Evolutionary conservation across 1,139 yeast genomes (phyloP).

Genomic region (Saccharomyces hybrid): DNA sequence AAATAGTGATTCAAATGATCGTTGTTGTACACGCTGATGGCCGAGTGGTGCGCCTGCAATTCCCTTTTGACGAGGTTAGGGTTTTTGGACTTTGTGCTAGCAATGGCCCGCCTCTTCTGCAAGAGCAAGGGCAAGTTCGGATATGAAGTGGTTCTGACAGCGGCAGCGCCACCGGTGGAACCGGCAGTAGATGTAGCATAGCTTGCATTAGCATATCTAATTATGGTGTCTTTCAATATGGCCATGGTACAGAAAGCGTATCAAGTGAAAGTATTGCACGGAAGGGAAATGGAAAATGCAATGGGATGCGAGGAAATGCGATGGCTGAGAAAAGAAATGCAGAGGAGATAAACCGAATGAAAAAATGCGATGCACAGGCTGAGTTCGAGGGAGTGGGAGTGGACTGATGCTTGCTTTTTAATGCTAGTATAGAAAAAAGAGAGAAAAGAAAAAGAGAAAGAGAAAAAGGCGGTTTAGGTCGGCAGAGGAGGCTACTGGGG

Average conservation of each 20-base stretch:
- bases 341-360: not conserved
- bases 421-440: not conserved
- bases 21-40: slow-evolving; percentile 15
- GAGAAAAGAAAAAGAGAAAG: not conserved
- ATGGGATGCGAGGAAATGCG: not conserved
- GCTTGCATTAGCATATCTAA: not conserved
- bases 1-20: slow-evolving; percentile 11
- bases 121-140: slow-evolving; percentile 13
- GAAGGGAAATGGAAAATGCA: not conserved
- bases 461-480: not conserved
- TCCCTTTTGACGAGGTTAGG: slow-evolving; percentile 13
- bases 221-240: not conserved
- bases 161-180: slow-evolving; percentile 5
- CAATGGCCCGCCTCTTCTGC: slow-evolving; percentile 14
- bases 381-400: not conserved
- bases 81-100: slow-evolving; percentile 13
- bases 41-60: slow-evolving; percentile 12
- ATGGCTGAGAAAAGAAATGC: not conserved
- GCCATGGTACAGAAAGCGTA: not conserved
- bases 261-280: slow-evolving; percentile 2
- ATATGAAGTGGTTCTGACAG: slow-evolving; percentile 4
- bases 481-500: not conserved
- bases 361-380: not conserved
- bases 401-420: not conserved
- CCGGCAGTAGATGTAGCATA: not conserved